Evolutionary conservation across 2,329 filamentous ascomycete genomes (phyloP).

Genomic region (Fusarium setosum): DNA sequence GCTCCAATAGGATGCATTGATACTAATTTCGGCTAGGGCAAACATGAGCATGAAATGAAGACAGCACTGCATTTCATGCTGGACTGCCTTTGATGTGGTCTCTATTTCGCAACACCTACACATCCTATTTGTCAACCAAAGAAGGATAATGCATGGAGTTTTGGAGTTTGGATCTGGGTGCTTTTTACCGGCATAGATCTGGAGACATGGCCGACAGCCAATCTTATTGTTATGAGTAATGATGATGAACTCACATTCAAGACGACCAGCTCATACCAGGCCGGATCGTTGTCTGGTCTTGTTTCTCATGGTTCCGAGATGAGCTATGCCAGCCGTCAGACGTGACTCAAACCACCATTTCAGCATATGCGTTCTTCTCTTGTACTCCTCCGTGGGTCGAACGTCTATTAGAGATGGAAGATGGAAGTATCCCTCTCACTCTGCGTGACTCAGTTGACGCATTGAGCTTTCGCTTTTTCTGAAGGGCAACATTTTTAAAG

Average conservation of each 20-base stretch:
- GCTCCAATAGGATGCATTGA: constrained; percentile 31
- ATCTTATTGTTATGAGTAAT: constrained; percentile 27
- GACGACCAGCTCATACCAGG: background rate
- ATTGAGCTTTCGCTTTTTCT: constrained; percentile 62
- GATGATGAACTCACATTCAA: constrained; percentile 21
- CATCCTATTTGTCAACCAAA: background rate
- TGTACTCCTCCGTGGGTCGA: constrained; percentile 62
- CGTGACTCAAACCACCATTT: constrained; percentile 52
- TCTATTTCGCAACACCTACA: background rate
- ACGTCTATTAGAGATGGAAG: constrained; percentile 67
- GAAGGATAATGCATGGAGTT: constrained; percentile 19
- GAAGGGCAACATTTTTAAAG: constrained; percentile 52
- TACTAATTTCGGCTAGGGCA: constrained; percentile 49
- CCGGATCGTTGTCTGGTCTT: background rate
- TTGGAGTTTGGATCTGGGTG: constrained; percentile 30
- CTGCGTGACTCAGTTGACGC: constrained; percentile 57
- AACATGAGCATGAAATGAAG: constrained; percentile 53
- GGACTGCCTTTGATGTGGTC: background rate
- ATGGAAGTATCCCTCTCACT: constrained; percentile 63
- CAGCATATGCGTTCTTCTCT: constrained; percentile 65
- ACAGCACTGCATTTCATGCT: background rate
- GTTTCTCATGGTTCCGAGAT: background rate
- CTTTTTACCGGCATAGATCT: background rate
- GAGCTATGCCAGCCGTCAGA: background rate
- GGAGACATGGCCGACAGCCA: constrained; percentile 1